These are phyloP conservation scores for Adansonia grandidieri DNA, from an alignment of 441 rosid species.

Conservation along the genomic window DNA sequence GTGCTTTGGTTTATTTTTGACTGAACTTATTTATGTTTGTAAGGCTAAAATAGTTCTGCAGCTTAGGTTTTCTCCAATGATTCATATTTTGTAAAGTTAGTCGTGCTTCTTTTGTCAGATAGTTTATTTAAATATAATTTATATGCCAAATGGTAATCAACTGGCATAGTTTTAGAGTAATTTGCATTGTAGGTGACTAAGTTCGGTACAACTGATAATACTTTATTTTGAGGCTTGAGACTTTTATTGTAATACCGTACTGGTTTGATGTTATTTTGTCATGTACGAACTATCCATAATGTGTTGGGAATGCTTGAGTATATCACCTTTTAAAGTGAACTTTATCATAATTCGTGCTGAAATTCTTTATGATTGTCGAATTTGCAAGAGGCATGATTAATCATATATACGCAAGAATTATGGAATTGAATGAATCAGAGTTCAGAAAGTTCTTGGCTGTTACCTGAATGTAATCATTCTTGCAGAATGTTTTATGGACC, in stretches of 20 bases:
- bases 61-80: neutral
- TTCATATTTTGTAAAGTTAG: neutral
- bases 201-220: neutral
- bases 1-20: neutral
- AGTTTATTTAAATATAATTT: slow-evolving; percentile 24
- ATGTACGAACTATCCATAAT: neutral
- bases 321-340: neutral
- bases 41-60: neutral
- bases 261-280: neutral
- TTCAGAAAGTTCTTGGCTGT: slow-evolving; percentile 7
- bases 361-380: neutral
- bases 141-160: neutral
- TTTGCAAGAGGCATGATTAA: neutral
- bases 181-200: neutral
- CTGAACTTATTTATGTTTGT: neutral
- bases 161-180: neutral
- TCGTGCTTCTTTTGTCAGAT: neutral
- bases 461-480: neutral
- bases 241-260: neutral
- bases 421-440: neutral
- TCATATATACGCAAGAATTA: neutral
- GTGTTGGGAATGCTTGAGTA: neutral
- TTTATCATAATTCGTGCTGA: neutral
- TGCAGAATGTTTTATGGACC: slow-evolving; percentile 95
- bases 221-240: neutral